Conservation (phyloP, 2,329 filamentous ascomycete genomes). For the Penicillium freii region DNA sequence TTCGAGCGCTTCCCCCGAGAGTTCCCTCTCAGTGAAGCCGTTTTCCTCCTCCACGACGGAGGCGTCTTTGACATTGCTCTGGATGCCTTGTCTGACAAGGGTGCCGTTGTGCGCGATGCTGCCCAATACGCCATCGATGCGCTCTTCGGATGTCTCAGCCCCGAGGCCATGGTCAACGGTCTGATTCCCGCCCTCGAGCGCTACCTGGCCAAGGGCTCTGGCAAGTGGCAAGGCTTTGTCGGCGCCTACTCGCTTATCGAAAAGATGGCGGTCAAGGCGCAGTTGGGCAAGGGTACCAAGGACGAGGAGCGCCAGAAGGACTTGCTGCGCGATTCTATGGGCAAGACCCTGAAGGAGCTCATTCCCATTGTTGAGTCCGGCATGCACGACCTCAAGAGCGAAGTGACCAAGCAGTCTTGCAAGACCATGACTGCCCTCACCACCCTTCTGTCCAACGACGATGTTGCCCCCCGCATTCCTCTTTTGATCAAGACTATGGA, state of each 20-base stretch:
- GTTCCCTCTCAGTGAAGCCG: slow-evolving; percentile 74
- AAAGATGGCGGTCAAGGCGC: slow-evolving; percentile 91
- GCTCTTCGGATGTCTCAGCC: slow-evolving; percentile 72
- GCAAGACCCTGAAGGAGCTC: slow-evolving; percentile 70
- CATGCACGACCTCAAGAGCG: slow-evolving; percentile 94
- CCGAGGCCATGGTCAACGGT: slow-evolving; percentile 79
- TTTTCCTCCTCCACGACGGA: slow-evolving; percentile 79
- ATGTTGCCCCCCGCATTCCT: slow-evolving; percentile 87
- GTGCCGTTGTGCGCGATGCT: slow-evolving; percentile 79
- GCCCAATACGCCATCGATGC: slow-evolving; percentile 93
- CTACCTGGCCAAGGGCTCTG: slow-evolving; percentile 79
- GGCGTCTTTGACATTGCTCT: slow-evolving; percentile 70
- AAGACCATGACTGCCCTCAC: slow-evolving; percentile 90
- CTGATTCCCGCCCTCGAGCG: slow-evolving; percentile 71
- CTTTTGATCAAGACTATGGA: slow-evolving; percentile 94
- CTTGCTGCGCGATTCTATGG: slow-evolving; percentile 84
- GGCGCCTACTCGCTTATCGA: slow-evolving; percentile 81
- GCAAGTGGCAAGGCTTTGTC: slow-evolving; percentile 96
- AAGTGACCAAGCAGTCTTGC: slow-evolving; percentile 80
- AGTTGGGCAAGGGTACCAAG: slow-evolving; percentile 77
- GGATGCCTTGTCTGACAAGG: slow-evolving; percentile 88
- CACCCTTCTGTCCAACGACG: slow-evolving; percentile 89
- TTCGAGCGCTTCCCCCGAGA: slow-evolving; percentile 83
- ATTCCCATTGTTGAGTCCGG: slow-evolving; percentile 88
- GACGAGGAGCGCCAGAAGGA: slow-evolving; percentile 88